phyloP scores from a whole-genome alignment of 192 early-diverging fungal genomes.

The Jimgerdemannia lactiflua region DNA sequence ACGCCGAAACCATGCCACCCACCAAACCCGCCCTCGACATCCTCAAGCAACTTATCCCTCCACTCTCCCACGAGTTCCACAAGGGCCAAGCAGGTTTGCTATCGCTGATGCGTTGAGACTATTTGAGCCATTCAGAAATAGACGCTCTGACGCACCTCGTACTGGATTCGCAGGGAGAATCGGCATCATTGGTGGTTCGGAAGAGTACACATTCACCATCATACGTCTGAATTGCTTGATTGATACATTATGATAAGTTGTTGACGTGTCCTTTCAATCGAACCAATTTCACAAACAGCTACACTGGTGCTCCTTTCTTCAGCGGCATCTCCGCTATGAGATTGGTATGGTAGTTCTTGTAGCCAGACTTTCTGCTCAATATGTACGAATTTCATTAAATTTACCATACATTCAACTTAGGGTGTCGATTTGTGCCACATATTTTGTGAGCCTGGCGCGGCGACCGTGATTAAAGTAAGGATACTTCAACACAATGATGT shows the following conservation, averaged over 20 bases:
- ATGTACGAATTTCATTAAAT: conserved; percentile 7
- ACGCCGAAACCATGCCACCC: no score
- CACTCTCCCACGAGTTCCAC: conserved; percentile 55
- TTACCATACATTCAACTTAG: conserved; percentile 24
- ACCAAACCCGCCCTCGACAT: conserved; percentile 19
- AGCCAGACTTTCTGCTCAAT: background rate
- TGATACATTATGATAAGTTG: no score
- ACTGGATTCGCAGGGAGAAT: no score
- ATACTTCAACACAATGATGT: background rate
- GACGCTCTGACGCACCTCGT: no score
- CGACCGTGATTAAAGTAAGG: conserved; percentile 66
- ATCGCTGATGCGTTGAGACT: no score
- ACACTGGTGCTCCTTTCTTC: conserved; percentile 94
- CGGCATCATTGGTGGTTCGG: conserved; percentile 77
- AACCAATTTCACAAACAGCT: conserved; percentile 38
- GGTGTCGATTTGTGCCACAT: conserved; percentile 87
- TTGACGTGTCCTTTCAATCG: no score
- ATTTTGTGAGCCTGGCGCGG: conserved; percentile 81
- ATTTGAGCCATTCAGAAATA: no score
- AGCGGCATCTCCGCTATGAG: conserved; percentile 69
- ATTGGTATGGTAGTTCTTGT: conserved; percentile 48
- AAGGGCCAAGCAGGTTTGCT: conserved; percentile 83
- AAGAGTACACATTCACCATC: conserved; percentile 57
- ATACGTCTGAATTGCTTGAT: no score
- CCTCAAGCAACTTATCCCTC: conserved; percentile 53